Conservation (phyloP, 345 rosid species). For the Geranium rotundifolium region DNA sequence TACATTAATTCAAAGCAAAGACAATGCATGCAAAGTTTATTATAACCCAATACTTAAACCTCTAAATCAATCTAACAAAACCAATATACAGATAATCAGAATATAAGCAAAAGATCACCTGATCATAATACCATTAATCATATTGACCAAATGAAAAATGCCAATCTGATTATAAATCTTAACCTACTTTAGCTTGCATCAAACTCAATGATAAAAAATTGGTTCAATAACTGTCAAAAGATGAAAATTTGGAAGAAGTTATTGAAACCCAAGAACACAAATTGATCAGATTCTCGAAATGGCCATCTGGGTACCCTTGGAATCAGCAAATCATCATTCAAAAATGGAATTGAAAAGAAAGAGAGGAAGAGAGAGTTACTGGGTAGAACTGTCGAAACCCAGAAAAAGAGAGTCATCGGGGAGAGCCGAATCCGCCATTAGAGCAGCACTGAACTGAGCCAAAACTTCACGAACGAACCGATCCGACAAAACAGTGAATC, state of each 20-base stretch:
- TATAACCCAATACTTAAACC: background rate
- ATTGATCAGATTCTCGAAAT: background rate
- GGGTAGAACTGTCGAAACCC: slow-evolving; percentile 88
- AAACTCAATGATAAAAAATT: background rate
- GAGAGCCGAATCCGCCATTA: slow-evolving; percentile 45
- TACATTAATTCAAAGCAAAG: slow-evolving; percentile 8
- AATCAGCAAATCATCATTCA: slow-evolving; percentile 1
- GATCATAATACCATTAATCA: background rate
- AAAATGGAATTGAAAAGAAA: background rate
- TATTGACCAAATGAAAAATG: background rate
- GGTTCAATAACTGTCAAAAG: background rate
- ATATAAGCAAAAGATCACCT: background rate
- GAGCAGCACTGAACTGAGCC: background rate
- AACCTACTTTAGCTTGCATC: background rate
- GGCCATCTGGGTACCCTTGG: background rate
- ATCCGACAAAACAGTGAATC: background rate
- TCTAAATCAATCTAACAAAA: slow-evolving; percentile 3
- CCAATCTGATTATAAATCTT: background rate
- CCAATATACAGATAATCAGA: too few species aligned
- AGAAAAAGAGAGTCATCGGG: slow-evolving; percentile 70
- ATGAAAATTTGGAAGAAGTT: background rate
- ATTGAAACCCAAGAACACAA: background rate
- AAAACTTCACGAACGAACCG: background rate
- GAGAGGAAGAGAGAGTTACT: slow-evolving; percentile 30
- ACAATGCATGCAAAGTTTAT: slow-evolving; percentile 1